These are phyloP conservation scores for Gossypium davidsonii DNA, from an alignment of 441 rosid species.

Conservation along the genomic window DNA sequence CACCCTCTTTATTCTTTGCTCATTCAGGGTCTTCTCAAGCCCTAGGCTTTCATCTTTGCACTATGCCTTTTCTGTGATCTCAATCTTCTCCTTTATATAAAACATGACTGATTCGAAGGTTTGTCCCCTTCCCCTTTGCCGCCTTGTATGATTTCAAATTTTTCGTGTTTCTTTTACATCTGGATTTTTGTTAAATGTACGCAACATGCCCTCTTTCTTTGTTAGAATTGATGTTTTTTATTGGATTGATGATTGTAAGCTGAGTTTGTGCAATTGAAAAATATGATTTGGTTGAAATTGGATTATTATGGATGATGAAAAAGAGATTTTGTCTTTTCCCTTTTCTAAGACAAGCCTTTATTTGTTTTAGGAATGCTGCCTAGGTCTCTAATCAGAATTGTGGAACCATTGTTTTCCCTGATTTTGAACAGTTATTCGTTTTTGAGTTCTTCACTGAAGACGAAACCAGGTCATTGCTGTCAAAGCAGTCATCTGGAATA, in stretches of 20 bases:
- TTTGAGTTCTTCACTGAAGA: slow-evolving; percentile 95
- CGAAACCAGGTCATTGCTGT: slow-evolving; percentile 58
- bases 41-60: slow-evolving; percentile 30
- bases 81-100: slow-evolving; percentile 21
- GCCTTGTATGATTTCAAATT: background rate
- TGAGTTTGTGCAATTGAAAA: background rate
- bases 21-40: slow-evolving; percentile 47
- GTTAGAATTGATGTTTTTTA: background rate
- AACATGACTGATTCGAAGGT: slow-evolving; percentile 76
- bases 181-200: background rate
- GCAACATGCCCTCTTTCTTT: background rate
- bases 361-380: background rate
- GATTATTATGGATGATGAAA: background rate
- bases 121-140: background rate
- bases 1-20: slow-evolving; percentile 30
- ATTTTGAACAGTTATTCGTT: slow-evolving; percentile 40
- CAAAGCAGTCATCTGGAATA: slow-evolving; percentile 35
- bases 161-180: background rate
- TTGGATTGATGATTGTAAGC: background rate
- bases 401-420: slow-evolving; percentile 8
- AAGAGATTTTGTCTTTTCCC: background rate
- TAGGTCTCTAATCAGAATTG: background rate
- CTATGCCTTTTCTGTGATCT: slow-evolving; percentile 24
- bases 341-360: background rate
- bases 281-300: background rate